Evolutionary conservation across 257 asterid species (phyloP).

Genomic region (Solanum sitiens): DNA sequence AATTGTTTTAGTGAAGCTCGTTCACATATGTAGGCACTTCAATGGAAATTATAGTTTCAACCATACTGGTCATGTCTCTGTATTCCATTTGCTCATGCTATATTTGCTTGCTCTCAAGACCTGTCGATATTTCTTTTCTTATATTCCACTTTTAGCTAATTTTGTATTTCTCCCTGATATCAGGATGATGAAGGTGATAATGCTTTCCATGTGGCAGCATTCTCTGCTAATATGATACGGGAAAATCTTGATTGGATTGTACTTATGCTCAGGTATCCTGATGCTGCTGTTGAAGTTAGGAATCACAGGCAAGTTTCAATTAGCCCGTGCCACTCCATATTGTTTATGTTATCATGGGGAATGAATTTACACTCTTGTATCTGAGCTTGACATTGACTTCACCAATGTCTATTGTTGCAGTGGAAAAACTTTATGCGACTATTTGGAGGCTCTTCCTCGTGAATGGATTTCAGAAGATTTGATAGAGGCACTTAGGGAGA

Average conservation of each 20-base stretch:
- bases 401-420: conserved; percentile 31
- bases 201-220: conserved; percentile 98
- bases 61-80: background rate
- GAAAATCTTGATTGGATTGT: conserved; percentile 90
- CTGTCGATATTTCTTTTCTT: background rate
- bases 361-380: conserved; percentile 3
- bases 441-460: conserved; percentile 93
- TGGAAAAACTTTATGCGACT: conserved; percentile 80
- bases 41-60: background rate
- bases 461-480: conserved; percentile 99
- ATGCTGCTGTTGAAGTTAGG: conserved; percentile 81
- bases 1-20: background rate
- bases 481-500: conserved; percentile 63
- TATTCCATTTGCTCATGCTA: background rate
- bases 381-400: conserved; percentile 3
- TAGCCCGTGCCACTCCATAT: conserved; percentile 3
- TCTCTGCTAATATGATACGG: conserved; percentile 91
- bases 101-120: background rate
- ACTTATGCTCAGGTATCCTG: conserved; percentile 71
- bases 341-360: background rate
- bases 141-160: conserved; percentile 8
- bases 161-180: conserved; percentile 11
- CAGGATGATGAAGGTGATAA: conserved; percentile 99
- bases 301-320: conserved; percentile 79
- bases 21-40: background rate